These are phyloP conservation scores for Pseudopyrenochaeta lycopersici DNA, from an alignment of 2,329 filamentous ascomycete genomes.

Conservation along the genomic window DNA sequence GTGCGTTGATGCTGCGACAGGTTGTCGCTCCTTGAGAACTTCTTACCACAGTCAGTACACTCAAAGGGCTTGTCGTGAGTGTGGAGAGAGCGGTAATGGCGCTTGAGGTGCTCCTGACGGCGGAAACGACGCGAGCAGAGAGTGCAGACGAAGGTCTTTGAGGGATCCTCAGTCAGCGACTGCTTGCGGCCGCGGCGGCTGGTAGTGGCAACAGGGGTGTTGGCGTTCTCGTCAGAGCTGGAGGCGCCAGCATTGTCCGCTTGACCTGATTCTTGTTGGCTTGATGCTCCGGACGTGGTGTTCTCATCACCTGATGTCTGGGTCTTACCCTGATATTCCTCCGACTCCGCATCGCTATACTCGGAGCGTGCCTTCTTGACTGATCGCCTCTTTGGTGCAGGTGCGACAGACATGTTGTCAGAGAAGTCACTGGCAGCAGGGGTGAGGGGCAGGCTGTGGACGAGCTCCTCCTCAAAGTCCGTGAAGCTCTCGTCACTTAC, in stretches of 20 bases:
- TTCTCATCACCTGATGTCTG: slow-evolving; percentile 43
- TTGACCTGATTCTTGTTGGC: slow-evolving; percentile 46
- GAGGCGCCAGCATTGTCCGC: slow-evolving; percentile 57
- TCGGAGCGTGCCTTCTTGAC: slow-evolving; percentile 40
- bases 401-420: slow-evolving; percentile 38
- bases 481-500: slow-evolving; percentile 79
- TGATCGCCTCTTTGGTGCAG: slow-evolving; percentile 37
- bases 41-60: slow-evolving; percentile 98
- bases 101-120: slow-evolving; percentile 97
- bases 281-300: slow-evolving; percentile 46
- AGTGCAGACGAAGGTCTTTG: slow-evolving; percentile 97
- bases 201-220: slow-evolving; percentile 55
- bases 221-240: slow-evolving; percentile 53
- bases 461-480: slow-evolving; percentile 75
- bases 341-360: slow-evolving; percentile 47
- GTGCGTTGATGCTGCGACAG: slow-evolving; percentile 94
- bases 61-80: slow-evolving; percentile 99
- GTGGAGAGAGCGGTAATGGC: slow-evolving; percentile 97
- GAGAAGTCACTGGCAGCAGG: slow-evolving; percentile 64
- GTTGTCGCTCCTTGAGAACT: slow-evolving; percentile 98
- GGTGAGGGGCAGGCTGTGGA: slow-evolving; percentile 68
- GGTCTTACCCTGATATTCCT: slow-evolving; percentile 44
- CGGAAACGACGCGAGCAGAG: slow-evolving; percentile 97
- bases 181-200: slow-evolving; percentile 98
- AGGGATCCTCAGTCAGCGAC: slow-evolving; percentile 95